Evolutionary conservation across 371 early-diverging fungal genomes (phyloP).

Genomic region (Batrachochytrium dendrobatidis): DNA sequence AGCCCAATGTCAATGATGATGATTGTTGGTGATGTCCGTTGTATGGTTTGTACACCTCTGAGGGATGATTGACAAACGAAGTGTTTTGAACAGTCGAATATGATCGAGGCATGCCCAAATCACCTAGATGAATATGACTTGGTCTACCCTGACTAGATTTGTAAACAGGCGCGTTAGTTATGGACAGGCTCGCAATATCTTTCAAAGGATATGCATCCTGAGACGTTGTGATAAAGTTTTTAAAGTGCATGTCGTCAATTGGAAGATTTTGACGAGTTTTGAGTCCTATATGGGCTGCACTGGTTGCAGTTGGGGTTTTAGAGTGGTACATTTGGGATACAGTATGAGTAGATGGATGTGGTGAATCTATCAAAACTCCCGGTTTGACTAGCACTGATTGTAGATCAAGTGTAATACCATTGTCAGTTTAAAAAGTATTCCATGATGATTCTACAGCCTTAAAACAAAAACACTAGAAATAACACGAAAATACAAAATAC

Average conservation of each 20-base stretch:
- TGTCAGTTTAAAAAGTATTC: too few relatives aligned
- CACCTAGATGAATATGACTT: constrained; percentile 17
- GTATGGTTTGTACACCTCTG: background rate
- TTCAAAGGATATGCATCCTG: constrained; percentile 19
- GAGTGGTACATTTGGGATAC: constrained; percentile 13
- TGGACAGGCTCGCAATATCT: background rate
- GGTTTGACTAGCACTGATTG: constrained; percentile 3
- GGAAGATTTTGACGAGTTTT: constrained; percentile 34
- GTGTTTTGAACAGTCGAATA: constrained; percentile 25
- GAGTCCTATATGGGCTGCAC: constrained; percentile 32
- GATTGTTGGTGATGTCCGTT: background rate
- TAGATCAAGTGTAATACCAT: background rate
- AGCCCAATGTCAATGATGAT: background rate
- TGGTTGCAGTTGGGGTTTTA: constrained; percentile 16
- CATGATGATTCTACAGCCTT: too few relatives aligned
- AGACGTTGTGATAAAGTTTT: constrained; percentile 28
- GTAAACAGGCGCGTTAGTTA: background rate
- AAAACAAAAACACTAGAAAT: too few relatives aligned
- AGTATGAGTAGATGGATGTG: constrained; percentile 1
- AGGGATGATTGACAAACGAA: constrained; percentile 23
- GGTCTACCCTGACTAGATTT: background rate
- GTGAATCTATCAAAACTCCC: background rate
- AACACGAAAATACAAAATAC: too few relatives aligned
- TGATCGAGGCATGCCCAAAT: constrained; percentile 15
- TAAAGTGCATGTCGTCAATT: constrained; percentile 29